Conservation (phyloP, 2,329 filamentous ascomycete genomes). For the Verticillium alfalfae region DNA sequence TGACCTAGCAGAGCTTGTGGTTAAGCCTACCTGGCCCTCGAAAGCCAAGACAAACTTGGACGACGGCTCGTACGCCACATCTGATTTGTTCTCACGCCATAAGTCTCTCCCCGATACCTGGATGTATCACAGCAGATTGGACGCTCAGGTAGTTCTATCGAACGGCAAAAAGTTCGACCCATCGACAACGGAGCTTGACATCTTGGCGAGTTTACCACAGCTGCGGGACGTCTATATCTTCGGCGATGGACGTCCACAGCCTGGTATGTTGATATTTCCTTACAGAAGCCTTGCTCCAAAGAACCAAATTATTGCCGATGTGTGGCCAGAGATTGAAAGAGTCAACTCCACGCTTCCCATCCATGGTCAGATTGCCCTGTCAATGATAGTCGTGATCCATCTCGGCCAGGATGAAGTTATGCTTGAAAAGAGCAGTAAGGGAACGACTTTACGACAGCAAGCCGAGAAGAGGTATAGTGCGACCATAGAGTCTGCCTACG, state of each 20-base stretch:
- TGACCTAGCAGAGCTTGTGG: slow-evolving; percentile 46
- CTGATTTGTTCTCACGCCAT: slow-evolving; percentile 56
- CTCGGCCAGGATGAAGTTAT: slow-evolving; percentile 13
- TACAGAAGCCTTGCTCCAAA: slow-evolving; percentile 10
- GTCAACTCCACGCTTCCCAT: slow-evolving; percentile 42
- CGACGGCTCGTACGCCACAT: slow-evolving; percentile 56
- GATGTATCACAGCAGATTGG: slow-evolving; percentile 55
- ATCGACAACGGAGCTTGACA: slow-evolving; percentile 49
- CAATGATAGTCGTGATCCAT: slow-evolving; percentile 44
- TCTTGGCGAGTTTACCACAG: slow-evolving; percentile 33
- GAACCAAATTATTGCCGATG: slow-evolving; percentile 27
- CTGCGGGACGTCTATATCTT: slow-evolving; percentile 56
- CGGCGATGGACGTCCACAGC: slow-evolving; percentile 46
- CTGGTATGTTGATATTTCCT: slow-evolving; percentile 51
- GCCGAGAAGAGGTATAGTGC: slow-evolving; percentile 43
- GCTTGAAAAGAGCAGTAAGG: slow-evolving; percentile 58
- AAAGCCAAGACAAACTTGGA: slow-evolving; percentile 50
- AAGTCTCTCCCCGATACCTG: slow-evolving; percentile 44
- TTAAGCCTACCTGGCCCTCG: slow-evolving; percentile 51
- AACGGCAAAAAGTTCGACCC: slow-evolving; percentile 68
- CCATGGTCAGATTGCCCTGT: slow-evolving; percentile 42
- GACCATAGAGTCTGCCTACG: slow-evolving; percentile 41
- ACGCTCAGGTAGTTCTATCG: slow-evolving; percentile 54
- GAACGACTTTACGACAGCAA: slow-evolving; percentile 46
- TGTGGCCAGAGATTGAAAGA: slow-evolving; percentile 37